A percentile compares a stretch with the other conserved stretches of the same genome.
Conservation (phyloP, 495 filamentous ascomycete species). For the Annulohypoxylon maeteangense region DNA sequence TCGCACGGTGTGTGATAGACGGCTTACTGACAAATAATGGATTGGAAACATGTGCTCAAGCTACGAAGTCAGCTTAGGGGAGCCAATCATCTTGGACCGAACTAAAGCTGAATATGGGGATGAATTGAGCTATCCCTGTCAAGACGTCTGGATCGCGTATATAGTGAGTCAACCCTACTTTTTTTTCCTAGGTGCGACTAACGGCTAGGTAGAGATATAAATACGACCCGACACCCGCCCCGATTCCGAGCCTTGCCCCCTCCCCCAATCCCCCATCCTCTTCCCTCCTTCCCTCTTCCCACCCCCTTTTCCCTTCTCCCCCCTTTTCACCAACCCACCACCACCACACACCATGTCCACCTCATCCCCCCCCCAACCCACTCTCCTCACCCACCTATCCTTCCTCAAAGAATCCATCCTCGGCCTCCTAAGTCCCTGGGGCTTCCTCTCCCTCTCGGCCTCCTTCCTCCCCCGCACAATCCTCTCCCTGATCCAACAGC, state of each 20-base stretch:
- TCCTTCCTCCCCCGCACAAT: conserved; percentile 53
- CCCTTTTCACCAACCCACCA: neutral
- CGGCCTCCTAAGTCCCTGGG: conserved; percentile 51
- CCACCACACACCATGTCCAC: conserved; percentile 8
- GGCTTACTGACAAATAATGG: conserved; percentile 9
- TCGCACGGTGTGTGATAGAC: conserved; percentile 28
- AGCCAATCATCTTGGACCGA: neutral
- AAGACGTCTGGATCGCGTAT: neutral
- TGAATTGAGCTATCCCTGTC: neutral
- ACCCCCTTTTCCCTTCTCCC: neutral
- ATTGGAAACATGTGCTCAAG: neutral
- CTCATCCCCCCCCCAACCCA: conserved; percentile 5
- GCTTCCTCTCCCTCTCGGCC: conserved; percentile 52
- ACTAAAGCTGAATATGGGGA: neutral
- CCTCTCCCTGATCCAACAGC: conserved; percentile 42
- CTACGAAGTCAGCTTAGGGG: neutral
- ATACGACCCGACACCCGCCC: neutral
- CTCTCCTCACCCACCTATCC: conserved; percentile 20
- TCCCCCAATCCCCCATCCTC: neutral
- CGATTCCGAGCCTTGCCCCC: conserved; percentile 1
- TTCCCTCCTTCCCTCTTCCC: neutral
- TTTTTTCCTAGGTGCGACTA: neutral
- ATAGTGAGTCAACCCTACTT: neutral
- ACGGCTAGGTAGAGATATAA: neutral
- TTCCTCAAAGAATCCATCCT: conserved; percentile 12